Evolutionary conservation across 2,329 filamentous ascomycete genomes (phyloP), one percentile per base, ranked within the genome.

Genomic region (Verticillium alfalfae): DNA sequence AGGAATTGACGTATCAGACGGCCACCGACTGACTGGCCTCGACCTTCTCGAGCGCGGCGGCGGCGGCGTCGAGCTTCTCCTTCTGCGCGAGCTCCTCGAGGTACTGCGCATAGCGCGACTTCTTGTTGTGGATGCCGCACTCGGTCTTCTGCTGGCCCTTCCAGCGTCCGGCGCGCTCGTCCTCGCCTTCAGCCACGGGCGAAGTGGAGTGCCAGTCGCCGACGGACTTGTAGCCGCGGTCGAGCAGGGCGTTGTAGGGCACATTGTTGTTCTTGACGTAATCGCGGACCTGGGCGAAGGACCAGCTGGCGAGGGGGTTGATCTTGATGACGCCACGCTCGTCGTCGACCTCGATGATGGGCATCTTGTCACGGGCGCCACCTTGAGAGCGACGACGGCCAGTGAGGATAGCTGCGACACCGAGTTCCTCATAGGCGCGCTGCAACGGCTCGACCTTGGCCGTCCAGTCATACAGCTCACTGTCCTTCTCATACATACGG

Each of bases 51-150:
- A 65, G 56, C 34, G 65, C 59, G 36, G 64, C 65, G 55, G 65
- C 62, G 38, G 65, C 62, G 45, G 62, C 59, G 18, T 65, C 65
- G 49, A 63, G 59, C 60, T 67, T 65, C 49, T 62, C 63, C 49
- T 66, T 65, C 55, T 63, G 59, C 16, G 61, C 88, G 76, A 90
- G 85, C 64, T 92, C 87, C 70, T 84, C 82, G 61, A 96, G 78
- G 77, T 90, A 97, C 77, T 93, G 88, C 12, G 93, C 91, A 72
- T 98, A 99, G 68, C 93, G 89, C 62, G 92, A 96, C 76, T 93
- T 89, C 78, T 95, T 96, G 83, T 98, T 98, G 86, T 99, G 95
- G 72, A 99, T 98, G 57, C 95, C 95, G 76, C 95, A 99, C 81
- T 99, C 95, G 16, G 93, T 96, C 88, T 99, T 99, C 71, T 84